Evolutionary conservation across 1,284 basidiomycete species (phyloP).

Genomic region (Chondrostereum purpureum): DNA sequence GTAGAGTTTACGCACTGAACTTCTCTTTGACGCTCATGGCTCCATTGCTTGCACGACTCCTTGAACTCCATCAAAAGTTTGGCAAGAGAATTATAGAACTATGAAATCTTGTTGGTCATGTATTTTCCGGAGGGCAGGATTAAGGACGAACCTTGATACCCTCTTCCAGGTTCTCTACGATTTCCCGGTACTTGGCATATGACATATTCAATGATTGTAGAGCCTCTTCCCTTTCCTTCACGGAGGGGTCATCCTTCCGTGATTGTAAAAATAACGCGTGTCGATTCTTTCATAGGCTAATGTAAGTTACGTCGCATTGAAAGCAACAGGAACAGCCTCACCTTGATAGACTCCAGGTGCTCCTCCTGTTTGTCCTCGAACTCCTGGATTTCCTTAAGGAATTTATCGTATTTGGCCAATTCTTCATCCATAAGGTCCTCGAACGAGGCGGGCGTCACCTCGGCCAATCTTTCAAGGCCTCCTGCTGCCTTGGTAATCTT

Average conservation of each 20-base stretch:
- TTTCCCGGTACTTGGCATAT: conserved; percentile 86
- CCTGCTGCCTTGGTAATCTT: conserved; percentile 65
- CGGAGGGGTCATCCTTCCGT: conserved; percentile 68
- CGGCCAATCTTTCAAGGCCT: conserved; percentile 57
- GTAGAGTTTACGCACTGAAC: not conserved
- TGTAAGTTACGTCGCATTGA: conserved; percentile 1
- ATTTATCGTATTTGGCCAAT: conserved; percentile 77
- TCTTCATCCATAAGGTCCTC: conserved; percentile 77
- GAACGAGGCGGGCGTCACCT: conserved; percentile 81
- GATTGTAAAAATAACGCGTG: conserved; percentile 79
- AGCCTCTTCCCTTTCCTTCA: conserved; percentile 80
- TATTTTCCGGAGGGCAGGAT: not conserved
- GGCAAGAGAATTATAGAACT: conserved; percentile 84
- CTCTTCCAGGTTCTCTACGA: conserved; percentile 80
- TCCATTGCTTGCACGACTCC: conserved; percentile 71
- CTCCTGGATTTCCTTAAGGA: conserved; percentile 57
- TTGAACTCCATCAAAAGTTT: conserved; percentile 69
- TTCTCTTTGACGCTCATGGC: conserved; percentile 23
- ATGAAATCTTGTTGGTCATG: not conserved
- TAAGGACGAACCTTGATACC: conserved; percentile 63
- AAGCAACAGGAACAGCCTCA: conserved; percentile 23
- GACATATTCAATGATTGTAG: conserved; percentile 86
- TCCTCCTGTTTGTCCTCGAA: conserved; percentile 58
- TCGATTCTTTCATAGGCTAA: conserved; percentile 40
- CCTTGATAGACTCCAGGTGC: conserved; percentile 65